Conservation (phyloP, 2,329 filamentous ascomycete genomes). For the Paecilomyces variotii region DNA sequence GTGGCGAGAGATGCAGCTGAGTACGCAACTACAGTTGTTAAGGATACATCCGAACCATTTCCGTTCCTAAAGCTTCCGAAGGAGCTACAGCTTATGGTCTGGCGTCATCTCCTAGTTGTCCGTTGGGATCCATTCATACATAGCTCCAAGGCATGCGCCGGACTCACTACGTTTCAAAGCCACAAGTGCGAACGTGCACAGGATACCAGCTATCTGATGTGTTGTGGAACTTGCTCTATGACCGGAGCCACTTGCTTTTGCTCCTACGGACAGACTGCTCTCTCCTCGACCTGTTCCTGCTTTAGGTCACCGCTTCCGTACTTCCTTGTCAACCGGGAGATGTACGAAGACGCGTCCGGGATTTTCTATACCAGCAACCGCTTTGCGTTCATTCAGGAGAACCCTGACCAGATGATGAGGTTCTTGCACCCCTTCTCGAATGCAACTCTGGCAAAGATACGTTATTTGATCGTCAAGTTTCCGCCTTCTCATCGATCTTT, state of each 20-base stretch:
- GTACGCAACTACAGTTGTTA: conserved; percentile 10
- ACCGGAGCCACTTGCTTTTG: conserved; percentile 15
- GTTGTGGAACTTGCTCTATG: conserved; percentile 17
- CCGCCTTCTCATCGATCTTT: conserved; percentile 6
- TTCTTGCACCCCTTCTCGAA: conserved; percentile 12
- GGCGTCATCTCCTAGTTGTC: conserved; percentile 11
- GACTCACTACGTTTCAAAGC: conserved; percentile 10
- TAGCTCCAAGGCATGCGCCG: conserved; percentile 1
- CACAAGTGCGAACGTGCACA: conserved; percentile 6
- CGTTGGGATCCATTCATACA: conserved; percentile 9
- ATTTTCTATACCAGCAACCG: conserved; percentile 14
- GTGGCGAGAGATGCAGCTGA: conserved; percentile 10
- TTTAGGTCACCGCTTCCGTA: conserved; percentile 15
- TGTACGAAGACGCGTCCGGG: conserved; percentile 14
- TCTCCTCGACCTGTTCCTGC: conserved; percentile 17
- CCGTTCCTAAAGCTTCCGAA: conserved; percentile 16
- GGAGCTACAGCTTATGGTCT: conserved; percentile 19
- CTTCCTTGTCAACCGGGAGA: conserved; percentile 15
- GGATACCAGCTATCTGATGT: conserved; percentile 5
- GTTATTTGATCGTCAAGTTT: conserved; percentile 15
- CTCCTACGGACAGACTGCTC: conserved; percentile 11
- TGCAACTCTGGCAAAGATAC: conserved; percentile 11
- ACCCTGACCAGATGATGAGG: conserved; percentile 15
- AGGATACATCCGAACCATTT: conserved; percentile 7
- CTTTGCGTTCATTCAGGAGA: conserved; percentile 16